Base-by-base conservation (phyloP, 768 basidiomycete species). In the Lentinula edodes region DNA sequence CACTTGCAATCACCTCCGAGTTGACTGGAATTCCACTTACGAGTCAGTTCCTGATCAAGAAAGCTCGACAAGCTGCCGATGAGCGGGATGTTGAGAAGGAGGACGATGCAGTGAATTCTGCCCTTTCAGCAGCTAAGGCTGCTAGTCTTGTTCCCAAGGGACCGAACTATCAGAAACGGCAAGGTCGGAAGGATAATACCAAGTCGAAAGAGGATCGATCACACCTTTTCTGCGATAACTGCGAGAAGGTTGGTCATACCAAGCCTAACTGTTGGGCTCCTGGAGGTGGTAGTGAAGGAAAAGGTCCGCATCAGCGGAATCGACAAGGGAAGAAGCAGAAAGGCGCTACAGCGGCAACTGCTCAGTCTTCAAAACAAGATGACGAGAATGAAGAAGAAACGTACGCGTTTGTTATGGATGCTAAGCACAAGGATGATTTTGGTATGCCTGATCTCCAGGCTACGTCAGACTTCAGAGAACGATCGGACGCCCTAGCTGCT, bases 201-300 rank as follows among this genome's bases (percentile, higher is more conserved):
- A 51, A 51, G 8, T 34, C 48, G 15, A 34, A n/a, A 51, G 48
- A 34, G 9, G 48, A 51, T n/a, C 23, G 6, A 28, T 34, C 48
- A 20, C 20, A 51, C 23, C 48, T 51, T 8, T 34, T 23, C 12
- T 51, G 48, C 20, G 16, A 51, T 23, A 51, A 51, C 32, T 51
- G 48, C 32, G 15, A 34, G 20, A 51, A 15, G 48, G 23, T 34
- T 1, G 69, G 73, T 0, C 74, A 77, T 39, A 20, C 52, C 3
- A 66, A 67, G 16, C 59, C 62, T 16, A 55, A 72, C 12, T 77
- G 76, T 59, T 77, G 65, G 61, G 66, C 66, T 9, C 59, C 68
- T 51, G 75, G 75, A 10, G 72, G 76, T 34, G 73, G 75, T 63
- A 23, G 53, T 42, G 63, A 68, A 8, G 69, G 68, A 67, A 66